Percentiles rank a stretch among this genome's conserved stretches.
Conservation (phyloP, 495 filamentous ascomycete genomes). For the Podospora tetraspora region DNA sequence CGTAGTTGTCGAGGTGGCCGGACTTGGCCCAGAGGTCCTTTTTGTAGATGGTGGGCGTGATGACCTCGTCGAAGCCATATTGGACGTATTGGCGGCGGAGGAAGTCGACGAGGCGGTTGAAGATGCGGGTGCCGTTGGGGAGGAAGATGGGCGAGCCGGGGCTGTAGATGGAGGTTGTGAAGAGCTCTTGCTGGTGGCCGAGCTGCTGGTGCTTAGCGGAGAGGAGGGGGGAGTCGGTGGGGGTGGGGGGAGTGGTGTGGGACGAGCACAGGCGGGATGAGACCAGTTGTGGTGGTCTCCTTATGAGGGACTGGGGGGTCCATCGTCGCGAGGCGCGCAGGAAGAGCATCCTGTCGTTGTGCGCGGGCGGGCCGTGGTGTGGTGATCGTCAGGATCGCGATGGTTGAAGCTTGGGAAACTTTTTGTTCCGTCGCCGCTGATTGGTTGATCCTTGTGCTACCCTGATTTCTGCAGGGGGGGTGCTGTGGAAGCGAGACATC, state of each 20-base stretch:
- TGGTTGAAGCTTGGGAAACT: constrained; percentile 6
- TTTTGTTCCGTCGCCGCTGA: constrained; percentile 7
- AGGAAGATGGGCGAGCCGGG: constrained; percentile 87
- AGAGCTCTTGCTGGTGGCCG: constrained; percentile 67
- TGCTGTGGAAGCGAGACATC: constrained; percentile 5
- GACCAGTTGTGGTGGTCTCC: background rate
- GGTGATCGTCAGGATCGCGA: background rate
- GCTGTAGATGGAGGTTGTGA: constrained; percentile 71
- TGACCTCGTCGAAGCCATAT: constrained; percentile 87
- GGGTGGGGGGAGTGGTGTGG: constrained; percentile 32
- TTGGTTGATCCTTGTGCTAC: background rate
- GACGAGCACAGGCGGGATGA: constrained; percentile 28
- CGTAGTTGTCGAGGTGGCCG: constrained; percentile 90
- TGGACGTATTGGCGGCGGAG: constrained; percentile 79
- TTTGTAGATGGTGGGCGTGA: constrained; percentile 93
- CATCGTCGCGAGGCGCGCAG: constrained; percentile 21
- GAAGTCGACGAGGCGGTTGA: constrained; percentile 82
- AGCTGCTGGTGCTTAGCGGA: constrained; percentile 64
- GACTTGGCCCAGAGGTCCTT: constrained; percentile 82
- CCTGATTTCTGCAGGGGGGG: constrained; percentile 17
- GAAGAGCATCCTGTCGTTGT: constrained; percentile 24
- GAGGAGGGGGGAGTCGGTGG: constrained; percentile 27
- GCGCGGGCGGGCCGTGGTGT: background rate
- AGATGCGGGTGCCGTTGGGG: constrained; percentile 76
- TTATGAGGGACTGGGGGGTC: constrained; percentile 12